A percentile compares a stretch with the other conserved stretches of the same genome.
Conservation (phyloP, 768 basidiomycete genomes). For the Suillus tomentosus region DNA sequence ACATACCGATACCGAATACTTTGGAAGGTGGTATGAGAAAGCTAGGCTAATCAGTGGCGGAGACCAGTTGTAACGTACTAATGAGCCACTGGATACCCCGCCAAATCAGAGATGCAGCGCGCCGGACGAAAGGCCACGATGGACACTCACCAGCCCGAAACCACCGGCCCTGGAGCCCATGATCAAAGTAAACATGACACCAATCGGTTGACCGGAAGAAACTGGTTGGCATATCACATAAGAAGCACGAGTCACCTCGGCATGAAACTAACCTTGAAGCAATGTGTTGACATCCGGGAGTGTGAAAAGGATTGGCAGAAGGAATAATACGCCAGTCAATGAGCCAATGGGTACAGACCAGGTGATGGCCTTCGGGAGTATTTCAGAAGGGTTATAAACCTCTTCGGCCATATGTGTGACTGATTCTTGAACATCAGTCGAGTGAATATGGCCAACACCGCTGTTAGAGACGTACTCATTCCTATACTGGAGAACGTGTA, state of each 20-base stretch:
- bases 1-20: conserved; percentile 59
- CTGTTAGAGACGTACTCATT: conserved; percentile 49
- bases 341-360: conserved; percentile 56
- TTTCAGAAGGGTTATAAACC: conserved; percentile 55
- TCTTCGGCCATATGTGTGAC: conserved; percentile 71
- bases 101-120: conserved; percentile 4
- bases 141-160: conserved; percentile 53
- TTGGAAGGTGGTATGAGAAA: conserved; percentile 10
- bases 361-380: conserved; percentile 57
- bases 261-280: conserved; percentile 44
- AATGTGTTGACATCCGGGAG: conserved; percentile 57
- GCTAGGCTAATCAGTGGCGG: neutral
- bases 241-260: neutral
- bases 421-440: conserved; percentile 24
- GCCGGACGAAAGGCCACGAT: conserved; percentile 3
- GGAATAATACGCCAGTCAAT: conserved; percentile 52
- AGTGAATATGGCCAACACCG: neutral
- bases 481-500: conserved; percentile 63
- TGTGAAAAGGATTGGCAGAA: conserved; percentile 67
- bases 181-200: conserved; percentile 59
- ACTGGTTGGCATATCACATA: conserved; percentile 35
- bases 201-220: conserved; percentile 63
- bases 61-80: conserved; percentile 28
- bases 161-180: conserved; percentile 66
- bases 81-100: conserved; percentile 41